phyloP scores from a whole-genome alignment of 75 land plant genomes.

The Cunninghamia lanceolata region DNA sequence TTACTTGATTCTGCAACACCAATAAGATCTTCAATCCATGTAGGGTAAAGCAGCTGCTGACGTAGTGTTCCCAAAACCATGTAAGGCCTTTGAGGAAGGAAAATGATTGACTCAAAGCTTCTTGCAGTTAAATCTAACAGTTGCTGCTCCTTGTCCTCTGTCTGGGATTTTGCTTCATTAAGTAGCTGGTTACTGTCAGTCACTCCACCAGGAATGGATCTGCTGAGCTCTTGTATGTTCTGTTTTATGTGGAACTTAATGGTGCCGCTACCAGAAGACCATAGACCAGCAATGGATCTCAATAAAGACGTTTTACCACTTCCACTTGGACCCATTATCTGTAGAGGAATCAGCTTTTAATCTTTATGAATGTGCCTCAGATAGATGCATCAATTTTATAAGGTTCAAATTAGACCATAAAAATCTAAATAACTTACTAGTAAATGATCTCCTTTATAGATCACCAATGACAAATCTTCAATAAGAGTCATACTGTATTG shows the following conservation, averaged over 20 bases:
- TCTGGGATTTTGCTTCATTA: not conserved
- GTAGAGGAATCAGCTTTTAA: constrained; percentile 1
- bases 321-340: constrained; percentile 98
- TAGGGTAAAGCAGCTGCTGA: constrained; percentile 94
- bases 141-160: not conserved
- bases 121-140: constrained; percentile 10
- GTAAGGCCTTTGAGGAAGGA: constrained; percentile 96
- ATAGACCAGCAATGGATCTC: constrained; percentile 92
- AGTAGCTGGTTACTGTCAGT: not conserved
- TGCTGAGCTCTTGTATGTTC: not conserved
- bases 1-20: constrained; percentile 7
- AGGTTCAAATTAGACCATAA: not conserved
- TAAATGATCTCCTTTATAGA: constrained; percentile 59
- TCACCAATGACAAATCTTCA: constrained; percentile 59
- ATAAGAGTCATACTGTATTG: constrained; percentile 57
- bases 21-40: constrained; percentile 59
- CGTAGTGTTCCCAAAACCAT: constrained; percentile 96
- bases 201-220: not conserved
- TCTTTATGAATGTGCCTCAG: not conserved
- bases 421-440: constrained; percentile 51
- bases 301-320: constrained; percentile 95
- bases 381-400: not conserved
- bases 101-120: constrained; percentile 50
- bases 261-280: constrained; percentile 77
- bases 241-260: constrained; percentile 57